Evolutionary conservation across 2,329 filamentous ascomycete genomes (phyloP).

Genomic region (Mariannaea elegans): DNA sequence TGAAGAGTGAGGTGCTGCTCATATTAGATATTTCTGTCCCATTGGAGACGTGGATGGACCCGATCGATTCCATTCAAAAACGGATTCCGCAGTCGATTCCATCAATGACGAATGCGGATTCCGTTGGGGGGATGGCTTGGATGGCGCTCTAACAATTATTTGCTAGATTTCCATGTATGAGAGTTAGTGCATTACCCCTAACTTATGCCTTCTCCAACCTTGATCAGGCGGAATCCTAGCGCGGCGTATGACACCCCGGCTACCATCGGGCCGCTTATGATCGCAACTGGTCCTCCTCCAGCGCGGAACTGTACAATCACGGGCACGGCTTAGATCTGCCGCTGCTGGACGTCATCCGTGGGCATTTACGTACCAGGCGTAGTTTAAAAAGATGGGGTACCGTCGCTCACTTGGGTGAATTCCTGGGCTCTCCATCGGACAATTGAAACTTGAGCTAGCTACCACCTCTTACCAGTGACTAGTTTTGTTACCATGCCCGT

Average conservation of each 20-base stretch:
- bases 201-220: constrained; percentile 12
- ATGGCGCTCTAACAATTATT: constrained; percentile 2
- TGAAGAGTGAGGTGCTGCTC: neutral
- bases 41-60: neutral
- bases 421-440: constrained; percentile 13
- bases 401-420: constrained; percentile 8
- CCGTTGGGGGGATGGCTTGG: constrained; percentile 3
- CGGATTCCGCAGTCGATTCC: constrained; percentile 1
- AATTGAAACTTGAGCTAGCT: constrained; percentile 2
- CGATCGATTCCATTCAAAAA: neutral
- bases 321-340: constrained; percentile 32
- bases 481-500: constrained; percentile 54
- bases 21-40: neutral
- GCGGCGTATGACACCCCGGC: constrained; percentile 33
- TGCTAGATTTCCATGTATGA: too few relatives aligned
- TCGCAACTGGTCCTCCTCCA: constrained; percentile 20
- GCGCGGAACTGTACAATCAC: constrained; percentile 35
- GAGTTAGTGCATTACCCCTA: constrained; percentile 18
- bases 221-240: constrained; percentile 34
- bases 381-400: constrained; percentile 35
- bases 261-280: constrained; percentile 41
- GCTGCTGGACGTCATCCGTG: constrained; percentile 34
- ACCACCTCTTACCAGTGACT: neutral
- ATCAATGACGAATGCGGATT: neutral
- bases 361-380: constrained; percentile 25